phyloP scores from a whole-genome alignment of 257 asterid genomes.

The Anisodus acutangulus region DNA sequence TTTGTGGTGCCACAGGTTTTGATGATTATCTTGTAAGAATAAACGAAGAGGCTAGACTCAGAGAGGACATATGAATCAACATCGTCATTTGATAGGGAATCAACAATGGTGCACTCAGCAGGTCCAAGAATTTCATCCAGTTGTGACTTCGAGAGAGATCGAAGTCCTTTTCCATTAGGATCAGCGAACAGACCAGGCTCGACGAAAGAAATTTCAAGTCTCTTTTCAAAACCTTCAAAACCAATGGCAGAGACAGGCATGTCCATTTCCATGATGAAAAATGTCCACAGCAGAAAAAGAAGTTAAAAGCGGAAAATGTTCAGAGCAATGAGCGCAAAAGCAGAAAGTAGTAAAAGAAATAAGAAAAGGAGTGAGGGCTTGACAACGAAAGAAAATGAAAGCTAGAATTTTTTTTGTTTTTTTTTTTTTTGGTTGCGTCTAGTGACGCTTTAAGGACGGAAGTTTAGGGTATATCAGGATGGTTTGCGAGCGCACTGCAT shows the following conservation, averaged over 20 bases:
- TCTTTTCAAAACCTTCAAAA: slow-evolving; percentile 84
- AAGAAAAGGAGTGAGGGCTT: slow-evolving; percentile 66
- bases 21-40: slow-evolving; percentile 71
- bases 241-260: slow-evolving; percentile 70
- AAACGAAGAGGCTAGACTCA: slow-evolving; percentile 81
- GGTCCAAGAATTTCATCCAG: slow-evolving; percentile 70
- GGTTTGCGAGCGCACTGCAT: slow-evolving; percentile 97
- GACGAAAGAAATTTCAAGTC: slow-evolving; percentile 73
- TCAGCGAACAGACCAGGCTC: slow-evolving; percentile 76
- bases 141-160: slow-evolving; percentile 64
- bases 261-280: slow-evolving; percentile 52
- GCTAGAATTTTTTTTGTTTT: slow-evolving; percentile 18
- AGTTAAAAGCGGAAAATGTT: slow-evolving; percentile 11
- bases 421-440: slow-evolving; percentile 49
- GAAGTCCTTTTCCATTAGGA: slow-evolving; percentile 77
- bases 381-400: slow-evolving; percentile 4
- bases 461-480: slow-evolving; percentile 65
- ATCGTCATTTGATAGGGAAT: slow-evolving; percentile 59
- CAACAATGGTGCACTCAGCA: slow-evolving; percentile 88
- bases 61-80: slow-evolving; percentile 84
- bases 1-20: slow-evolving; percentile 88
- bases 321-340: slow-evolving; percentile 32
- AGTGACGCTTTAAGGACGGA: slow-evolving; percentile 44
- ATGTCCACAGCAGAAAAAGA: not conserved
- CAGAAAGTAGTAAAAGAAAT: slow-evolving; percentile 44